phyloP scores from a whole-genome alignment of 345 rosid genomes.

The Euphorbia peplus region DNA sequence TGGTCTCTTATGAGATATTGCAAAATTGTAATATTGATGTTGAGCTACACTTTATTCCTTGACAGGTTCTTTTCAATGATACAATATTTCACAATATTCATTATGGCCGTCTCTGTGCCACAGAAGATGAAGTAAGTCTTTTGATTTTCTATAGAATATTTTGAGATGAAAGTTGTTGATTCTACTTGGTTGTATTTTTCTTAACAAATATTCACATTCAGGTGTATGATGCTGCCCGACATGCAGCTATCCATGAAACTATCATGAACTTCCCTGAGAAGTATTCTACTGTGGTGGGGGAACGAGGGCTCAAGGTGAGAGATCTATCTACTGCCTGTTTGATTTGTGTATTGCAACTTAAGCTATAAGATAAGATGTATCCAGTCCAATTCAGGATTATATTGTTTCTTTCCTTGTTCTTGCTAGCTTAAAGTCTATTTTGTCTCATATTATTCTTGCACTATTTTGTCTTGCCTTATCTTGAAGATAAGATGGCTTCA shows the following conservation, averaged over 20 bases:
- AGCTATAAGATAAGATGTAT: background rate
- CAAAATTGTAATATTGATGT: constrained; percentile 10
- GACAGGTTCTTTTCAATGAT: constrained; percentile 94
- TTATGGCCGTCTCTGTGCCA: constrained; percentile 89
- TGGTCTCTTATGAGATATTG: background rate
- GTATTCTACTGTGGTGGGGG: constrained; percentile 92
- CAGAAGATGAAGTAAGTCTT: constrained; percentile 70
- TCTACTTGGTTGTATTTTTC: constrained; percentile 9
- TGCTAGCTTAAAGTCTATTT: background rate
- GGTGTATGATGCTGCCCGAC: constrained; percentile 96
- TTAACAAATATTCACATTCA: constrained; percentile 27
- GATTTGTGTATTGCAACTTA: background rate
- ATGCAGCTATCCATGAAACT: constrained; percentile 92
- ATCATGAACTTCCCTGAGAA: constrained; percentile 85
- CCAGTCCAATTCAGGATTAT: background rate
- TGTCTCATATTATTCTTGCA: background rate
- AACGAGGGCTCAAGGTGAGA: constrained; percentile 98
- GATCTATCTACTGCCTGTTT: background rate
- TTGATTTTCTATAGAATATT: background rate
- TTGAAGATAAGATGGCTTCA: background rate
- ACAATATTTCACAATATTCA: constrained; percentile 93
- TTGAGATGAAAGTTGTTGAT: background rate
- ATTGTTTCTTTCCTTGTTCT: background rate
- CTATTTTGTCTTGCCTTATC: background rate
- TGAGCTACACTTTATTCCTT: constrained; percentile 21